Evolutionary conservation across 352 stramenopile species (phyloP).

Genomic region (Phytophthora fragariaefolia): DNA sequence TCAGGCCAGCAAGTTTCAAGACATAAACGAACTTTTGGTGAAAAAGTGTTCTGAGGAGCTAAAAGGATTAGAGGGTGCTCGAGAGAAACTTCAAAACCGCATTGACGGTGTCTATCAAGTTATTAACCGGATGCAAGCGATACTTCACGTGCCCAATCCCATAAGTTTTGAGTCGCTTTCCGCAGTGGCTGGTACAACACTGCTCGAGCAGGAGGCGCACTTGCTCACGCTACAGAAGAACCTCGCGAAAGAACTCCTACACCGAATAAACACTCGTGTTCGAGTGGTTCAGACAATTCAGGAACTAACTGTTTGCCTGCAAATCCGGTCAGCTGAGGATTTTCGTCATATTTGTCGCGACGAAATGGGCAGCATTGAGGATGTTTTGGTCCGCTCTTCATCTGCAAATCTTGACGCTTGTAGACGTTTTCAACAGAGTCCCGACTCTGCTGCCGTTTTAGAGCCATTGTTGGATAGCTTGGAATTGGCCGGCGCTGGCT

Average conservation of each 20-base stretch:
- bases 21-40: constrained; percentile 67
- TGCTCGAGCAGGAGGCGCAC: constrained; percentile 67
- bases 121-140: constrained; percentile 54
- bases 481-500: constrained; percentile 14
- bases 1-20: constrained; percentile 60
- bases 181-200: constrained; percentile 40
- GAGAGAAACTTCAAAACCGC: constrained; percentile 53
- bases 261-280: constrained; percentile 46
- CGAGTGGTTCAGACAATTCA: constrained; percentile 44
- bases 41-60: constrained; percentile 70
- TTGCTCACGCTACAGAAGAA: constrained; percentile 36
- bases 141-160: constrained; percentile 45
- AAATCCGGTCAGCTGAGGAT: constrained; percentile 44
- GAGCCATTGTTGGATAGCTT: constrained; percentile 26
- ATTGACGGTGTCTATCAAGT: constrained; percentile 46
- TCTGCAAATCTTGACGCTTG: constrained; percentile 28
- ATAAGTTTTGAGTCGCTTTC: constrained; percentile 51
- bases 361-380: constrained; percentile 32
- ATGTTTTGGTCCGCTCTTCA: constrained; percentile 5
- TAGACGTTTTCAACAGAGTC: constrained; percentile 37
- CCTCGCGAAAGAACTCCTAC: constrained; percentile 53
- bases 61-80: constrained; percentile 54
- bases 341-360: constrained; percentile 52
- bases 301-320: constrained; percentile 46
- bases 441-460: constrained; percentile 24